phyloP scores from a whole-genome alignment of 495 filamentous ascomycete genomes.

The Cryomyces minteri region DNA sequence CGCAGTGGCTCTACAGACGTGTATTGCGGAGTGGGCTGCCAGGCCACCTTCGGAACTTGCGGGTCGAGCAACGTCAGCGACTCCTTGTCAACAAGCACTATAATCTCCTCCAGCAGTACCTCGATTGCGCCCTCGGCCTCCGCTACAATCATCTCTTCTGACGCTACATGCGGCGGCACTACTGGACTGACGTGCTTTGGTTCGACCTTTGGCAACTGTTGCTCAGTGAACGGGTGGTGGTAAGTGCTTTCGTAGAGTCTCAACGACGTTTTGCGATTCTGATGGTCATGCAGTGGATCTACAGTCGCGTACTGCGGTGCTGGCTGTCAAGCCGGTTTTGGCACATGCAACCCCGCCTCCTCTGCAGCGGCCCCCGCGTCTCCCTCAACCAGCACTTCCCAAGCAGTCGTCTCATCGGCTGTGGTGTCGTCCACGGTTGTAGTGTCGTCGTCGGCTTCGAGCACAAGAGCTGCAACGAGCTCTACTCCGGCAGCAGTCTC shows the following conservation, averaged over 20 bases:
- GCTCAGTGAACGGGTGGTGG: constrained; percentile 29
- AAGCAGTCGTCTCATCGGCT: neutral
- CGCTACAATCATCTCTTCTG: constrained; percentile 21
- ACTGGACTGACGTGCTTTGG: constrained; percentile 27
- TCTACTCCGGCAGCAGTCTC: neutral
- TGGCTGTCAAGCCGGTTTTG: constrained; percentile 24
- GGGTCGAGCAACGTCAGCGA: neutral
- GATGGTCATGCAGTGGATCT: constrained; percentile 19
- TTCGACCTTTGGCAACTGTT: constrained; percentile 18
- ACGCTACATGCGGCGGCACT: constrained; percentile 33
- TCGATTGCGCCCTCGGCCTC: neutral
- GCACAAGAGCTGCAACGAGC: neutral
- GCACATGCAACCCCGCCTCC: constrained; percentile 7
- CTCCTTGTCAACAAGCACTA: neutral
- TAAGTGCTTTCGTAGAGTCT: constrained; percentile 22
- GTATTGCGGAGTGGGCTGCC: constrained; percentile 11
- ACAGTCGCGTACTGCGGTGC: constrained; percentile 21
- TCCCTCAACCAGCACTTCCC: neutral
- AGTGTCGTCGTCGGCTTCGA: too few species aligned
- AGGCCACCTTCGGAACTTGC: constrained; percentile 8
- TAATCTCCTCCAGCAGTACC: neutral
- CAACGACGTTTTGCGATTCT: constrained; percentile 31
- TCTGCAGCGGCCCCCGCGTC: neutral
- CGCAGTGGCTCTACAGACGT: constrained; percentile 3
- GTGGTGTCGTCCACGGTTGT: neutral